Evolutionary conservation across 1,139 yeast genomes (phyloP), one percentile per base, ranked within the genome.

Genomic region (Hyphopichia pseudoburtonii): DNA sequence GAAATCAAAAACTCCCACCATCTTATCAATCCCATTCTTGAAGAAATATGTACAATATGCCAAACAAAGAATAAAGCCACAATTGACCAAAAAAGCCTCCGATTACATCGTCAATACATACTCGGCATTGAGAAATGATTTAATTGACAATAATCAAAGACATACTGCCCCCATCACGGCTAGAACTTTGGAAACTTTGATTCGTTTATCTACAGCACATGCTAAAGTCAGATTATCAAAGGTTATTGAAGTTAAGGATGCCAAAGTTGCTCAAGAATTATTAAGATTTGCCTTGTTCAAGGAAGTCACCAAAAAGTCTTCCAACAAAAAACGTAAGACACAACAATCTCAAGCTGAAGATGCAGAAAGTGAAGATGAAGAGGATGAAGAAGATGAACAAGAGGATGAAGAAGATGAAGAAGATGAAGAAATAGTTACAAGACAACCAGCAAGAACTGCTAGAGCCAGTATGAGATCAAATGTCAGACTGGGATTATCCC

Each of bases 121-220:
- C 57, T 73, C 96, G 1, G 80, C 82, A 10, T 73, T 92, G 48
- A 78, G 99, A 66, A 89, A 89, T 56, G 95, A 90, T 51, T 80
- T 80, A 38, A 70, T 81, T 37, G 84, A 80, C 33, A 76, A 72
- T 45, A 82, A 82, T 51, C 86, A 82, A 56, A 77, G 92, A 42
- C 81, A 86, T 50, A 89, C 97, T 3, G 86, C 96, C 1, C 98
- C 99, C 28, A 88, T 94, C 48, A 92, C 99, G 3, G 96, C 98
- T 17, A 87, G 99, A 80, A 94, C 98, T 3, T 72, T 92, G 51
- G 99, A 92, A 66, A 92, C 99, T 0, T 73, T 92, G 50, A 92
- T 92, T 59, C 95, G 99, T 71, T 71, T 92, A 44, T 76, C 97
- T 1, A 87, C 97, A 1, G 98, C 98, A 0, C 99, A 92, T 62